Evolutionary conservation across 805 yeast species (phyloP).

Genomic region (Aciculoconidium aculeatum): DNA sequence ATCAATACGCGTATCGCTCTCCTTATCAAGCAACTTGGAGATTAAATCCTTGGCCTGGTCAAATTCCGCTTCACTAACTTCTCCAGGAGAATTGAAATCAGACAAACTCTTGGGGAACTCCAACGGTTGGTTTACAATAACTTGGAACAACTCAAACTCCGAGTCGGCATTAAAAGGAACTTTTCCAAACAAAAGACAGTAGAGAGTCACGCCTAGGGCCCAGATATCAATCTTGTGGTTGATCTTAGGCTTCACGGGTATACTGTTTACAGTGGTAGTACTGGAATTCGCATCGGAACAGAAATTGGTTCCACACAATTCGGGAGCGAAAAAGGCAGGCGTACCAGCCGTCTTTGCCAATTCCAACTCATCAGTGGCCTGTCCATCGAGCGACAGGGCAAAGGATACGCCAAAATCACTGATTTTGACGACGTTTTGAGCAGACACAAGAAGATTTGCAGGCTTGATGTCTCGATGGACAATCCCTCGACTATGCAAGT

Average conservation of each 20-base stretch:
- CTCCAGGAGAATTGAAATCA: slow-evolving; percentile 33
- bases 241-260: slow-evolving; percentile 39
- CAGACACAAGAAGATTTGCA: slow-evolving; percentile 73
- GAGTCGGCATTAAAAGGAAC: slow-evolving; percentile 86
- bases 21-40: slow-evolving; percentile 55
- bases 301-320: slow-evolving; percentile 64
- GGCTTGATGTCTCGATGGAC: slow-evolving; percentile 96
- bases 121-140: slow-evolving; percentile 59
- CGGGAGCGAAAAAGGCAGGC: slow-evolving; percentile 89
- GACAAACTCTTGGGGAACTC: slow-evolving; percentile 45
- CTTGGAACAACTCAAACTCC: slow-evolving; percentile 80
- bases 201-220: slow-evolving; percentile 93
- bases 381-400: slow-evolving; percentile 45
- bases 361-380: slow-evolving; percentile 54
- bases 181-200: slow-evolving; percentile 79
- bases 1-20: slow-evolving; percentile 62
- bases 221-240: slow-evolving; percentile 90
- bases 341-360: slow-evolving; percentile 96
- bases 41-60: slow-evolving; percentile 56
- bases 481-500: slow-evolving; percentile 82
- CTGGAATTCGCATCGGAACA: too few relatives aligned
- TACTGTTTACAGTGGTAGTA: not conserved
- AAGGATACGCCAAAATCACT: slow-evolving; percentile 97
- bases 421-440: slow-evolving; percentile 74
- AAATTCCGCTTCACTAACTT: slow-evolving; percentile 38